A percentile compares a stretch with the other conserved stretches of the same genome.
Evolutionary conservation across 2,329 filamentous ascomycete genomes (phyloP).

Genomic region (Pseudogymnoascus verrucosus): DNA sequence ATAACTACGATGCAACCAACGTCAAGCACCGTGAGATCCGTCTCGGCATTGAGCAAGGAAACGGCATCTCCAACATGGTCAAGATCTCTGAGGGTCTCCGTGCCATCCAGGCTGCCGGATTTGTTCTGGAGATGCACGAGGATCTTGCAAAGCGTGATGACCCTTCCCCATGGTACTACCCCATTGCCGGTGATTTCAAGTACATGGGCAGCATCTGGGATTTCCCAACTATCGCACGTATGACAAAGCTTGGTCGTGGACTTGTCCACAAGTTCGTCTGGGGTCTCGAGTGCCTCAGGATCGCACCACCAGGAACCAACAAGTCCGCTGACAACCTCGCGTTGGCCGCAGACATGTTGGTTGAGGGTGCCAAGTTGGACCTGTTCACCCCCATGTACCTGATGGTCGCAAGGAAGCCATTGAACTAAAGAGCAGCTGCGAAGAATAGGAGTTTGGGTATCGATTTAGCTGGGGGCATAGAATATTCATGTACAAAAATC

Average conservation of each 20-base stretch:
- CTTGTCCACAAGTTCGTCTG: conserved; percentile 71
- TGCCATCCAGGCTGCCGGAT: conserved; percentile 82
- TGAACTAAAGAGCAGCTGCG: background rate
- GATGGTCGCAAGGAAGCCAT: conserved; percentile 85
- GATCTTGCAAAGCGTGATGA: conserved; percentile 75
- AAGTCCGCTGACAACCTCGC: conserved; percentile 93
- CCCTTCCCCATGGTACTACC: conserved; percentile 86
- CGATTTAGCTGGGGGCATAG: conserved; percentile 2
- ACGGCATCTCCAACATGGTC: conserved; percentile 98
- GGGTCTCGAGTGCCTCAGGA: conserved; percentile 60
- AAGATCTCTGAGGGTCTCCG: conserved; percentile 70
- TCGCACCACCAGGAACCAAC: conserved; percentile 77
- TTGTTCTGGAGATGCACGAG: conserved; percentile 74
- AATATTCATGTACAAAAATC: conserved; percentile 7
- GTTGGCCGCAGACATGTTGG: conserved; percentile 72
- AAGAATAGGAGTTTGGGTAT: conserved; percentile 3
- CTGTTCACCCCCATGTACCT: conserved; percentile 99
- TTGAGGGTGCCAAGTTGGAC: conserved; percentile 77
- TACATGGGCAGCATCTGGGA: conserved; percentile 76
- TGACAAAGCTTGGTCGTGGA: conserved; percentile 77
- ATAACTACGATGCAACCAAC: conserved; percentile 85
- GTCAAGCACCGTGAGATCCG: conserved; percentile 80
- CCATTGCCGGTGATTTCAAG: conserved; percentile 73
- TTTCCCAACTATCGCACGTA: conserved; percentile 73
- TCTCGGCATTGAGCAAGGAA: conserved; percentile 87